phyloP scores from a whole-genome alignment of 257 asterid genomes.

The Cruciata laevipes region DNA sequence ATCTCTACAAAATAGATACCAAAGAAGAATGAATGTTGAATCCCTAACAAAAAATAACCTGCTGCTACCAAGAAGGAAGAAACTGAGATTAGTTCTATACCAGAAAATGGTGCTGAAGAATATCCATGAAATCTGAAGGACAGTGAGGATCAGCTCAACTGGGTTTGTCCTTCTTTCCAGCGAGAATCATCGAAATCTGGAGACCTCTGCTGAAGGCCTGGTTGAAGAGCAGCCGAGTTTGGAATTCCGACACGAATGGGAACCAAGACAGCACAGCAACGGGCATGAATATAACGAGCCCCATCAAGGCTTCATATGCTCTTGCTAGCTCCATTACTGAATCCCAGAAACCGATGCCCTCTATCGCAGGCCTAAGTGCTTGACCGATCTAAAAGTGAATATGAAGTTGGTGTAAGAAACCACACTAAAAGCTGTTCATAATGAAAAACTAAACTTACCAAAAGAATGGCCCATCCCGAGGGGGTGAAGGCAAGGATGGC shows the following conservation, averaged over 20 bases:
- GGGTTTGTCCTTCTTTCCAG: constrained; percentile 59
- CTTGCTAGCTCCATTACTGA: constrained; percentile 83
- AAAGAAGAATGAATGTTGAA: background rate
- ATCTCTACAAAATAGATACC: background rate
- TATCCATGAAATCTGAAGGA: too few relatives aligned
- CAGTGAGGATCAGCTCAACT: constrained; percentile 11
- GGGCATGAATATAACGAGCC: constrained; percentile 72
- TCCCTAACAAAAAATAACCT: background rate
- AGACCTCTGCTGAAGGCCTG: constrained; percentile 98
- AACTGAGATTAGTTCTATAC: background rate
- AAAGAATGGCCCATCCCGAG: constrained; percentile 95
- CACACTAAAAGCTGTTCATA: background rate
- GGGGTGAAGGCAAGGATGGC: constrained; percentile 92
- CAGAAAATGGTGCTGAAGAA: background rate
- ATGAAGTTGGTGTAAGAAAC: background rate
- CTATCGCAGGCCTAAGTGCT: constrained; percentile 65
- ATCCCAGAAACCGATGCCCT: constrained; percentile 70
- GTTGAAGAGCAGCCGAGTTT: constrained; percentile 82
- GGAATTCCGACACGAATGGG: constrained; percentile 90
- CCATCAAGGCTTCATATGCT: constrained; percentile 86
- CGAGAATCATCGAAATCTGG: constrained; percentile 88
- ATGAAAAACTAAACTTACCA: constrained; percentile 35
- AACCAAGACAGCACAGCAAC: constrained; percentile 83
- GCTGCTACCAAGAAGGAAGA: background rate
- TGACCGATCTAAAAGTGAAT: constrained; percentile 51